phyloP scores from a whole-genome alignment of 768 basidiomycete species.

The Lyophyllum semitale region DNA sequence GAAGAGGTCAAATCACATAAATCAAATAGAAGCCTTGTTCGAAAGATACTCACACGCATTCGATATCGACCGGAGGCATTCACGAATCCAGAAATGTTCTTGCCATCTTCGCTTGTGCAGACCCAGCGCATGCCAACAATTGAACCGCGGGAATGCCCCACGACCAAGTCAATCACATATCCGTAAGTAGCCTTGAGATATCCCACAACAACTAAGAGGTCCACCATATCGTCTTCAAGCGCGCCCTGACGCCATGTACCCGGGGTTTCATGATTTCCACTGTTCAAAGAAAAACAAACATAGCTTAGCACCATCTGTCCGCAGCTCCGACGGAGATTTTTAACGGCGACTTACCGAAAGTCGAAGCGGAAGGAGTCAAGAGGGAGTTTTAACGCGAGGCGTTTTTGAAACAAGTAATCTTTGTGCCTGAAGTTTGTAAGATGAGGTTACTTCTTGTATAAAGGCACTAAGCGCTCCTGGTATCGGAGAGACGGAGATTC shows the following conservation, averaged over 20 bases:
- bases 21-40: neutral
- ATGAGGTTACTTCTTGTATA: constrained; percentile 22
- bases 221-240: constrained; percentile 61
- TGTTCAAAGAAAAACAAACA: constrained; percentile 25
- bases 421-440: constrained; percentile 61
- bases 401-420: constrained; percentile 81
- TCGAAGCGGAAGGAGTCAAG: constrained; percentile 87
- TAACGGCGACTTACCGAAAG: constrained; percentile 62
- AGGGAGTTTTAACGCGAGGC: constrained; percentile 62
- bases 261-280: constrained; percentile 77
- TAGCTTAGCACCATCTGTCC: constrained; percentile 7
- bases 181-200: constrained; percentile 61
- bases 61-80: constrained; percentile 79
- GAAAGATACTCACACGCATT: constrained; percentile 60
- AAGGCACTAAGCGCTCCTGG: constrained; percentile 13
- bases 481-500: constrained; percentile 26
- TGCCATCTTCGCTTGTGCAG: constrained; percentile 60
- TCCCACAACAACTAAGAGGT: constrained; percentile 64
- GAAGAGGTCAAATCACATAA: neutral
- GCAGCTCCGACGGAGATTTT: neutral
- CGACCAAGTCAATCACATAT: constrained; percentile 67
- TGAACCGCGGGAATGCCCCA: constrained; percentile 81
- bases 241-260: constrained; percentile 66
- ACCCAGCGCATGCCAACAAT: constrained; percentile 72
- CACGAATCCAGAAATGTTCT: constrained; percentile 58